Conservation (phyloP, 257 asterid species). For the Striga asiatica region DNA sequence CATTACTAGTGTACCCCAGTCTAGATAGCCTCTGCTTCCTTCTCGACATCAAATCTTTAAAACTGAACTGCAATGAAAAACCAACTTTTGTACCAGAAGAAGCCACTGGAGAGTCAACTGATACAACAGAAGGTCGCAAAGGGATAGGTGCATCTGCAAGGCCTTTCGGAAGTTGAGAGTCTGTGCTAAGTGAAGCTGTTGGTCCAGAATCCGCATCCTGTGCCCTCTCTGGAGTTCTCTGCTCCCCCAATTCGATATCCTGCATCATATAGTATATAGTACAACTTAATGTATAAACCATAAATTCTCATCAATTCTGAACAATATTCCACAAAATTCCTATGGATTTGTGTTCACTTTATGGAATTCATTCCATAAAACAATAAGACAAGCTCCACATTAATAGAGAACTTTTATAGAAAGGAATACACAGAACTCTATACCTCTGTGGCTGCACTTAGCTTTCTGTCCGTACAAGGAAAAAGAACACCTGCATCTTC, state of each 20-base stretch:
- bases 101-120: conserved; percentile 36
- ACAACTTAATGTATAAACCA: conserved; percentile 1
- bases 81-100: conserved; percentile 46
- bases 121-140: conserved; percentile 28
- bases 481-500: conserved; percentile 19
- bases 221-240: conserved; percentile 26
- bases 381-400: conserved; percentile 2
- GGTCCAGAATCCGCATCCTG: conserved; percentile 21
- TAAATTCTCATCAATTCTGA: conserved; percentile 7
- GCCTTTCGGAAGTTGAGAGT: conserved; percentile 22
- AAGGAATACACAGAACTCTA: conserved; percentile 7
- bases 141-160: conserved; percentile 24
- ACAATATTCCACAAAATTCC: conserved; percentile 5
- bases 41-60: conserved; percentile 57
- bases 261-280: conserved; percentile 9
- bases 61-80: conserved; percentile 65
- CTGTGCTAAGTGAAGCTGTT: conserved; percentile 24
- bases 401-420: conserved; percentile 2
- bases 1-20: conserved; percentile 25
- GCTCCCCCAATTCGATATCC: conserved; percentile 24
- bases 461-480: conserved; percentile 24
- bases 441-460: conserved; percentile 36
- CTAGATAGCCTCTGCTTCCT: conserved; percentile 59
- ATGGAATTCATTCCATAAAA: background rate
- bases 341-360: background rate